Conservation (phyloP, 306 rosid genomes). For the Quillaja saponaria region DNA sequence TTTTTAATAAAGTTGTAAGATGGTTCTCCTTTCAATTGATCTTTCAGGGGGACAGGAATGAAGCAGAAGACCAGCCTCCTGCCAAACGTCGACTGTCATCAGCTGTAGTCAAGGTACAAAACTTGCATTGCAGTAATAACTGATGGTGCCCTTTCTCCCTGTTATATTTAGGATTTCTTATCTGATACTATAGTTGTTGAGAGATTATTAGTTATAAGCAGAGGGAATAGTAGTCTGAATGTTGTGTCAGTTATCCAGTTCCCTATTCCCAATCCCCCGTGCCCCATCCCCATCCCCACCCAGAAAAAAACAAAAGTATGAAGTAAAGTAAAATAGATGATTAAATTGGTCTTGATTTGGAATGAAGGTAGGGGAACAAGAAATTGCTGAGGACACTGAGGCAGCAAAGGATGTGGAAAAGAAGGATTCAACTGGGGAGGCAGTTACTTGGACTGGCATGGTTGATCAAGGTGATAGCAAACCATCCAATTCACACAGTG, state of each 20-base stretch:
- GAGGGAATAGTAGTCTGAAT: constrained; percentile 4
- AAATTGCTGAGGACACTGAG: constrained; percentile 54
- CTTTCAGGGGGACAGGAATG: constrained; percentile 60
- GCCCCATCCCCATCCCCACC: not conserved
- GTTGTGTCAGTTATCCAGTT: constrained; percentile 3
- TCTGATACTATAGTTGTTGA: not conserved
- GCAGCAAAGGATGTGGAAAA: constrained; percentile 43
- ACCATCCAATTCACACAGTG: constrained; percentile 44
- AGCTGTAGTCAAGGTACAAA: constrained; percentile 80
- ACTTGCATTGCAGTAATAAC: not conserved
- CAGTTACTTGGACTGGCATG: constrained; percentile 31
- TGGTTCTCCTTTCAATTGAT: not conserved
- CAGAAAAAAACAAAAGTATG: not conserved
- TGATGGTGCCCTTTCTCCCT: not conserved
- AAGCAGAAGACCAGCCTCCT: constrained; percentile 72
- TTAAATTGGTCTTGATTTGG: constrained; percentile 24
- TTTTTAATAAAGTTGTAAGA: not conserved
- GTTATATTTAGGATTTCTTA: not conserved
- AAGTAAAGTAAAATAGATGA: not conserved
- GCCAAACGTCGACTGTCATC: constrained; percentile 80
- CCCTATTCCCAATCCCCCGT: not conserved
- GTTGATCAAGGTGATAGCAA: constrained; percentile 39
- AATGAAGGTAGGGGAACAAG: constrained; percentile 78
- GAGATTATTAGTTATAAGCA: not conserved
- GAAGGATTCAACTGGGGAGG: constrained; percentile 38